A percentile compares a stretch with the other conserved stretches of the same genome.
These are phyloP conservation scores for Tylopilus vinaceipallidus DNA, from an alignment of 768 basidiomycete species.

Conservation along the genomic window DNA sequence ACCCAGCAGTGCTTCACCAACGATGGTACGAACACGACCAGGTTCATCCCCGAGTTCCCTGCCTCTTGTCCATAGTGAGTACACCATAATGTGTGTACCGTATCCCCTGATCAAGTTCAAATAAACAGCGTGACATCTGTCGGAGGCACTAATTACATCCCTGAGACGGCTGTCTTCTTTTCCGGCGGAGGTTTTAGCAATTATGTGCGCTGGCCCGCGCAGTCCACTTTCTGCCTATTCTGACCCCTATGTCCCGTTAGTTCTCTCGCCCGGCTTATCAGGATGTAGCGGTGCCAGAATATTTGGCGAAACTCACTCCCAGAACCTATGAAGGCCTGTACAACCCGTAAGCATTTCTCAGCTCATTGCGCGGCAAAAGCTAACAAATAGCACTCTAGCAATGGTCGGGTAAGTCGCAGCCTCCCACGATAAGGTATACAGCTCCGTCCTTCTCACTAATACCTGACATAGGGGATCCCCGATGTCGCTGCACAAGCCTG, in stretches of 20 bases:
- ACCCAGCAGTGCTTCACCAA: conserved; percentile 58
- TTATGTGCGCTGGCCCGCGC: conserved; percentile 39
- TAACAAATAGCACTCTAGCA: conserved; percentile 27
- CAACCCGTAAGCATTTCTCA: conserved; percentile 44
- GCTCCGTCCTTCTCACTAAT: not conserved
- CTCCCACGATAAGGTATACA: no score
- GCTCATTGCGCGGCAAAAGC: no score
- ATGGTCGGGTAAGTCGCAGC: conserved; percentile 46
- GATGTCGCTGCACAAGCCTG: conserved; percentile 64
- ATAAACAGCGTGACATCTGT: conserved; percentile 65
- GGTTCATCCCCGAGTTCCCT: conserved; percentile 62
- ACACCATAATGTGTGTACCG: no score
- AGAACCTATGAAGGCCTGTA: conserved; percentile 57
- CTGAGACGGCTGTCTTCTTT: conserved; percentile 59
- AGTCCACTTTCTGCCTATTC: not conserved
- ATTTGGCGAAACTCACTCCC: conserved; percentile 43
- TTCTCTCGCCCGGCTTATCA: conserved; percentile 60
- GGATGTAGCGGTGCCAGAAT: conserved; percentile 40
- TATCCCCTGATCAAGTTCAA: not conserved
- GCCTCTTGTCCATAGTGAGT: conserved; percentile 56
- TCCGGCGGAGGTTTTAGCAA: conserved; percentile 77
- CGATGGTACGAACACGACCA: conserved; percentile 50
- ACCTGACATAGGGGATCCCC: conserved; percentile 44
- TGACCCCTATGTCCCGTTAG: conserved; percentile 27
- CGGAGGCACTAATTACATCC: conserved; percentile 59